Base-by-base conservation (phyloP, 2,329 filamentous ascomycete species). In the Myriosclerotinia scirpicola region DNA sequence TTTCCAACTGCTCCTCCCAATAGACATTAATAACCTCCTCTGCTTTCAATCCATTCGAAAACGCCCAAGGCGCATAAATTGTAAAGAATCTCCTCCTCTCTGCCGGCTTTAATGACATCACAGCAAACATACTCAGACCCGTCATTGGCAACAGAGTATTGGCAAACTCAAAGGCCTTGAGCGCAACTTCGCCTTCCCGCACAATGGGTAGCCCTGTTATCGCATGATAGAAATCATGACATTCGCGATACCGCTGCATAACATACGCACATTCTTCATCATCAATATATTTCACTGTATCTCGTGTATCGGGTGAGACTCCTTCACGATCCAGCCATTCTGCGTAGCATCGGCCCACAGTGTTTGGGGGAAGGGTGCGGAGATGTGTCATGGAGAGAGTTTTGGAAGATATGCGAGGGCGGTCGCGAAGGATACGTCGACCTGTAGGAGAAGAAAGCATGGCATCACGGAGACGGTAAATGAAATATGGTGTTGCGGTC, bases 121-220 rank as follows among this genome's bases (percentile, higher is more conserved):
- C 81, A 2, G 93, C 92, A 67, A 93, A 86, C 63, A 96, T 83
- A 75, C 90, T 92, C 70, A 99, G 78, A 0, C 91, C 95, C 11
- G 95, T 96, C 95, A 99, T 99, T 0, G 95, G 95, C 65, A 99
- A 80, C 44, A 96, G 80, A 1, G 93, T 98, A 76, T 98, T 99
- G 36, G 93, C 88, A 77, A 97, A 99, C 80, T 99, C 95, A 72
- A 99, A 97, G 0, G 93, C 93, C 80, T 99, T 99, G 72, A 99
- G 84, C n/a, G 94, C 95, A 15, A 99, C 85, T 81, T 99, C 95
- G 36, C 95, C 95, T 81, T 99, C 95, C n/a, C 93, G 85, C 70
- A 97, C 90, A 53, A 96, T 87, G 0, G 95, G 95, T 58, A 99
- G 80, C 0, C 94, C 94, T 0, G 93, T 97, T 63, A 99, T 82